phyloP scores from a whole-genome alignment of 805 yeast species.

The Metschnikowia chrysomelidarum region DNA sequence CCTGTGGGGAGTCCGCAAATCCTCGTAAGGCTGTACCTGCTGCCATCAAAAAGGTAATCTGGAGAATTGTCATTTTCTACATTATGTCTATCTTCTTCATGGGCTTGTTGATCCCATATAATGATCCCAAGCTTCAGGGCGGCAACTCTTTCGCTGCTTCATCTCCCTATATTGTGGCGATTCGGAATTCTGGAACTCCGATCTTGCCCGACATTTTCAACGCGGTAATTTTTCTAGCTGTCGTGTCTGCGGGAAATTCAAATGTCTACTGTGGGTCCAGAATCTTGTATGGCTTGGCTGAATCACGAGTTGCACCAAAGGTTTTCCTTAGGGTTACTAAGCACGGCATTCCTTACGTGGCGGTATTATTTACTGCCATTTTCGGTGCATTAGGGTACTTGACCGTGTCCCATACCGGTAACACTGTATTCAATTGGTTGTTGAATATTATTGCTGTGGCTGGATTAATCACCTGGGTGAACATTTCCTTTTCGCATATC shows the following conservation, averaged over 20 bases:
- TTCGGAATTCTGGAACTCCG: conserved; percentile 60
- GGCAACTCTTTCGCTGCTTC: conserved; percentile 37
- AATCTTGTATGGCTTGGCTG: conserved; percentile 63
- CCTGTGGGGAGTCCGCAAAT: conserved; percentile 71
- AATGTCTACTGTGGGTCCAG: conserved; percentile 72
- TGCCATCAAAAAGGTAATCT: conserved; percentile 67
- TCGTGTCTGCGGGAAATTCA: conserved; percentile 79
- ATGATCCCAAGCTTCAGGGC: conserved; percentile 50
- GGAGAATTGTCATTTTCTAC: conserved; percentile 66
- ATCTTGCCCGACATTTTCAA: conserved; percentile 69
- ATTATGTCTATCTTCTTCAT: conserved; percentile 63
- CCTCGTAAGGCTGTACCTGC: conserved; percentile 70
- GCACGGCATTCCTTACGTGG: conserved; percentile 59
- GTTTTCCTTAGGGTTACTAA: conserved; percentile 48
- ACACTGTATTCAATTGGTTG: conserved; percentile 67
- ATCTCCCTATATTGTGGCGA: conserved; percentile 75
- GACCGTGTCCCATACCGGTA: conserved; percentile 51
- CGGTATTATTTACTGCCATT: conserved; percentile 55
- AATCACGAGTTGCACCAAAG: conserved; percentile 55
- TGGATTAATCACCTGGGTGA: conserved; percentile 72
- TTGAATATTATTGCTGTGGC: conserved; percentile 72
- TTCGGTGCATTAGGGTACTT: conserved; percentile 67
- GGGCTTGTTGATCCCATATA: conserved; percentile 67
- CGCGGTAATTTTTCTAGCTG: conserved; percentile 63
- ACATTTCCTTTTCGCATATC: conserved; percentile 61